These are phyloP conservation scores for Teratosphaeria pseudoeucalypti DNA, from an alignment of 2,329 filamentous ascomycete species.

Conservation along the genomic window DNA sequence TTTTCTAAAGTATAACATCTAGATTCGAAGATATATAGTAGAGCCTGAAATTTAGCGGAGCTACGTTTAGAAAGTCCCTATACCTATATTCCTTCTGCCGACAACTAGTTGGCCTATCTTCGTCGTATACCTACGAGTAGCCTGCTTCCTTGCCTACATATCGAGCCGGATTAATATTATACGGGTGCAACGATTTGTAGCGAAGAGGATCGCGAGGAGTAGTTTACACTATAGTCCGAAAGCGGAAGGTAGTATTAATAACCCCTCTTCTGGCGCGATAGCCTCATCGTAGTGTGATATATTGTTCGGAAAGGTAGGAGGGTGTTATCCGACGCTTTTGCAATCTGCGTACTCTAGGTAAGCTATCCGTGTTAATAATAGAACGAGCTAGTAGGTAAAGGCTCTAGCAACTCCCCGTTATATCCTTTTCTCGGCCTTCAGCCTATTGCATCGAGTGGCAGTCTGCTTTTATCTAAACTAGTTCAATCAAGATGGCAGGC, in stretches of 20 bases:
- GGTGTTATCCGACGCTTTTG: neutral
- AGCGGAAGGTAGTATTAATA: neutral
- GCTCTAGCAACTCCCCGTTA: neutral
- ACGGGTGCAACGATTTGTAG: too few relatives aligned
- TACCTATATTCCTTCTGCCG: too few relatives aligned
- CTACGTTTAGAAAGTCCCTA: too few relatives aligned
- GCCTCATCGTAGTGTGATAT: neutral
- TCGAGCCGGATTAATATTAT: too few relatives aligned
- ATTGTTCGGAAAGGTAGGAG: neutral
- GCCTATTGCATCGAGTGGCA: too few relatives aligned
- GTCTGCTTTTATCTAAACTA: neutral
- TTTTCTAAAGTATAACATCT: too few relatives aligned
- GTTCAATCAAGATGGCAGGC: slow-evolving; percentile 10
- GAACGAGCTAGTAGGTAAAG: neutral
- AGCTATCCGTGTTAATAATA: neutral
- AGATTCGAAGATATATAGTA: too few relatives aligned
- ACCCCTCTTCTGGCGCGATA: neutral
- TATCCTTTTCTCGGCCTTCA: neutral
- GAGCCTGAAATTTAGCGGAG: too few relatives aligned
- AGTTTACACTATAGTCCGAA: neutral
- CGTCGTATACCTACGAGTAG: too few relatives aligned
- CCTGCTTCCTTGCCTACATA: too few relatives aligned
- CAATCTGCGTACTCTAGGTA: neutral
- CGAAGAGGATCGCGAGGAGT: too few relatives aligned
- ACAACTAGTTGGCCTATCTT: too few relatives aligned